phyloP scores from a whole-genome alignment of 768 basidiomycete genomes.

The Pulveroboletus ravenelii region DNA sequence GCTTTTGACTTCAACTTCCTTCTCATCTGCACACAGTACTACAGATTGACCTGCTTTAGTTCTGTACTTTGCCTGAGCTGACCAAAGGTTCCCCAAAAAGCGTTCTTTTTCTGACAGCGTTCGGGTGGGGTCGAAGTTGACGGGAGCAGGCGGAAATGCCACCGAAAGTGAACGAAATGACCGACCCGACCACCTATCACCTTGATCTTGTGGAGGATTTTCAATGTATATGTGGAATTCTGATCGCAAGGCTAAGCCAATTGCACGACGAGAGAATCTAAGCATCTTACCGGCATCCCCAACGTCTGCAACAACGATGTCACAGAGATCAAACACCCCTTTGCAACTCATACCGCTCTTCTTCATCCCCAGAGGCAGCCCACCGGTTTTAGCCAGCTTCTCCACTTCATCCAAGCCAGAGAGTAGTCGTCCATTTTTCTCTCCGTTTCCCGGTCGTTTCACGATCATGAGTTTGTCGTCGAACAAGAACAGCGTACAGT shows the following conservation, averaged over 20 bases:
- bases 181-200: conserved; percentile 84
- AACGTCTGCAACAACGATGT: conserved; percentile 77
- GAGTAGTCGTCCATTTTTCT: conserved; percentile 66
- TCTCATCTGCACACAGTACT: conserved; percentile 63
- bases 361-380: conserved; percentile 60
- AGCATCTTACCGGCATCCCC: conserved; percentile 71
- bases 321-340: conserved; percentile 80
- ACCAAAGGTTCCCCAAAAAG: conserved; percentile 89
- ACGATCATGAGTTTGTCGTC: conserved; percentile 91
- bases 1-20: conserved; percentile 66
- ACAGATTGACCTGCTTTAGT: conserved; percentile 70
- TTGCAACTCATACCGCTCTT: conserved; percentile 81
- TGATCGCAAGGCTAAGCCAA: conserved; percentile 29
- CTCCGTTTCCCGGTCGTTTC: conserved; percentile 75
- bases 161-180: conserved; percentile 76
- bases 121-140: conserved; percentile 61
- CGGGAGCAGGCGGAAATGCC: conserved; percentile 67
- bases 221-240: conserved; percentile 87
- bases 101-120: conserved; percentile 67
- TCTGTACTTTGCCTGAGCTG: conserved; percentile 76
- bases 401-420: conserved; percentile 79
- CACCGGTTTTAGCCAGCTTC: conserved; percentile 59
- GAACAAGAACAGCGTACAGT: conserved; percentile 89
- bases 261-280: neutral
- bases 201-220: conserved; percentile 74